Evolutionary conservation across 768 basidiomycete genomes (phyloP).

Genomic region (Neoboletus brunneissimus): DNA sequence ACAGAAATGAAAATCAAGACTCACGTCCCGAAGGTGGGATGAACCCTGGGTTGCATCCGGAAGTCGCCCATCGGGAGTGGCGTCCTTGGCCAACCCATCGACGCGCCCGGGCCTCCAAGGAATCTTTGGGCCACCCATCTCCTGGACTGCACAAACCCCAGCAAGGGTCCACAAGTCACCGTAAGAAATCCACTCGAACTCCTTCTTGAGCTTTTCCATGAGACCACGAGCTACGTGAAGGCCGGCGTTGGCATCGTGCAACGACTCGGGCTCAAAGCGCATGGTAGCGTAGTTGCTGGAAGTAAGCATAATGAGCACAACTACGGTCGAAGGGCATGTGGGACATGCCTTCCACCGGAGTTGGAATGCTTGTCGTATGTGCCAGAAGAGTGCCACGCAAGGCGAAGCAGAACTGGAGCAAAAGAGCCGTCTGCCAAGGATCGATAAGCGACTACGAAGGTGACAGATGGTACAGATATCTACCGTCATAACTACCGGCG

Average conservation of each 20-base stretch:
- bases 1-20: conserved; percentile 15
- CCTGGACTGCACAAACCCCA: conserved; percentile 89
- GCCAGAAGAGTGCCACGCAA: conserved; percentile 94
- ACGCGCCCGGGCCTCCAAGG: conserved; percentile 94
- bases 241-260: conserved; percentile 83
- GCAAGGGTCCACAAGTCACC: conserved; percentile 97
- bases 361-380: conserved; percentile 82
- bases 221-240: conserved; percentile 74
- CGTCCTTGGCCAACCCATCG: conserved; percentile 74
- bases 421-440: conserved; percentile 72
- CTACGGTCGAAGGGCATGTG: neutral
- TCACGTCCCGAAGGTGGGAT: conserved; percentile 78
- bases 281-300: conserved; percentile 96
- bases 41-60: conserved; percentile 83
- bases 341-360: conserved; percentile 72
- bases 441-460: neutral
- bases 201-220: conserved; percentile 83
- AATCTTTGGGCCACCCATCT: conserved; percentile 89
- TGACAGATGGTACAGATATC: conserved; percentile 7
- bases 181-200: conserved; percentile 93
- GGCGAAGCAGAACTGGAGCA: conserved; percentile 81
- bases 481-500: conserved; percentile 79
- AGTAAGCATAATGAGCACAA: conserved; percentile 5
- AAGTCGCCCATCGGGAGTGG: conserved; percentile 84
- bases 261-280: conserved; percentile 89